phyloP scores from a whole-genome alignment of 1,139 yeast species.

The Taphrina sp. region DNA sequence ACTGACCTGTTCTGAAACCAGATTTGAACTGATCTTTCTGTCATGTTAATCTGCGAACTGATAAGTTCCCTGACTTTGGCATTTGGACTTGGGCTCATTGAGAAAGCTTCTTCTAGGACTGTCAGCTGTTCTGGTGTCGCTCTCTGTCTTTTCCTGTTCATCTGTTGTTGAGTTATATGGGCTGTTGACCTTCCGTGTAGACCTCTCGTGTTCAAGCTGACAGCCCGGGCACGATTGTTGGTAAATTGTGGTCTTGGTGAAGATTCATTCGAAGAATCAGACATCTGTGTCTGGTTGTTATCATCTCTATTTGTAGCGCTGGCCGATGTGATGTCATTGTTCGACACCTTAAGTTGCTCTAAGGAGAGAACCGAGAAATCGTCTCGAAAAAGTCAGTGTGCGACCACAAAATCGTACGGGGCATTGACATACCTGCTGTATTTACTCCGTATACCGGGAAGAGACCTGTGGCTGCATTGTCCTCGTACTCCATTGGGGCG shows the following conservation, averaged over 20 bases:
- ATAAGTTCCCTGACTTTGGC: slow-evolving; percentile 61
- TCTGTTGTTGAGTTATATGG: slow-evolving; percentile 47
- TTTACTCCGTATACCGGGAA: no score
- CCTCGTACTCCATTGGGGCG: no score
- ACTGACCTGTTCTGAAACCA: slow-evolving; percentile 79
- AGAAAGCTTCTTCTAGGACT: slow-evolving; percentile 66
- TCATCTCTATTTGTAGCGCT: no score
- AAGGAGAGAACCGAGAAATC: no score
- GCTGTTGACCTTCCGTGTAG: slow-evolving; percentile 31
- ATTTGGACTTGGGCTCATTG: slow-evolving; percentile 57
- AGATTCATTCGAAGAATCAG: slow-evolving; percentile 4
- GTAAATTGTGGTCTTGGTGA: background rate
- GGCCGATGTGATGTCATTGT: background rate
- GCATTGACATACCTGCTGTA: no score
- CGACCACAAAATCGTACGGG: no score
- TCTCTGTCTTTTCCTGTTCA: slow-evolving; percentile 47
- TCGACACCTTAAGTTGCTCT: background rate
- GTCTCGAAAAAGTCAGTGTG: no score
- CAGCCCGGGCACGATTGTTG: slow-evolving; percentile 2
- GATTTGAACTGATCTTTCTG: slow-evolving; percentile 85
- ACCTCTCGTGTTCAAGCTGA: slow-evolving; percentile 5
- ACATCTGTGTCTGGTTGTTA: background rate
- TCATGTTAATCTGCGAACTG: slow-evolving; percentile 75
- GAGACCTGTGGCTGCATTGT: no score
- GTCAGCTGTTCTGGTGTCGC: slow-evolving; percentile 85